phyloP scores from a whole-genome alignment of 225 moss, liverwort and hornwort species.

The Pseudisothecium myosuroides region DNA sequence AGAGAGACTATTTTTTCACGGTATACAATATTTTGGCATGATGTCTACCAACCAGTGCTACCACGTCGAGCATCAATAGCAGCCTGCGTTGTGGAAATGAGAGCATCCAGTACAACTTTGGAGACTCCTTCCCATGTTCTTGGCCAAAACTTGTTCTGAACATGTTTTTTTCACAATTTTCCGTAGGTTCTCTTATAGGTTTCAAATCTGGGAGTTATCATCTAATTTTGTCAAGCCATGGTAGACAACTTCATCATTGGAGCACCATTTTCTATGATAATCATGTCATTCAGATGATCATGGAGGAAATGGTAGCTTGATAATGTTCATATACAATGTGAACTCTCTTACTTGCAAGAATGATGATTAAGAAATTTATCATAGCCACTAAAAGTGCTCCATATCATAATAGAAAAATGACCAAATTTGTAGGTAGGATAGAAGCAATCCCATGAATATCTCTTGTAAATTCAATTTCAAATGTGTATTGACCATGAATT shows the following conservation, averaged over 20 bases:
- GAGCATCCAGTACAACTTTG: too few relatives aligned
- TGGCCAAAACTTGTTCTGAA: accelerated
- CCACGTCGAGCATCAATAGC: neutral
- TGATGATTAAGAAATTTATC: accelerated
- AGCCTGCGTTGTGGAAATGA: neutral
- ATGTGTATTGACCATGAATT: accelerated
- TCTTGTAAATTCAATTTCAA: neutral
- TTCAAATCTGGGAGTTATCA: neutral
- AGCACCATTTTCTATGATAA: accelerated
- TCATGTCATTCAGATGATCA: neutral
- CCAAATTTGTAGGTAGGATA: accelerated
- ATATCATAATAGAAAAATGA: neutral
- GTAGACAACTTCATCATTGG: neutral
- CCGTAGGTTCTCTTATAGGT: accelerated
- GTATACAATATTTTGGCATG: neutral
- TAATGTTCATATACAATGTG: neutral
- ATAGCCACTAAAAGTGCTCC: accelerated
- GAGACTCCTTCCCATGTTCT: accelerated
- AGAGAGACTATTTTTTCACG: neutral
- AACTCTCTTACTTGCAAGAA: accelerated
- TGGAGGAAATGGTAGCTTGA: neutral
- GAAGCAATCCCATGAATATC: accelerated
- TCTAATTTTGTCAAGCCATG: neutral
- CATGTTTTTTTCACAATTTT: neutral
- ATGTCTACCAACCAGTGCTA: neutral